These are phyloP conservation scores for Globisporangium paroecandrum DNA, from an alignment of 352 stramenopile species.

Conservation along the genomic window DNA sequence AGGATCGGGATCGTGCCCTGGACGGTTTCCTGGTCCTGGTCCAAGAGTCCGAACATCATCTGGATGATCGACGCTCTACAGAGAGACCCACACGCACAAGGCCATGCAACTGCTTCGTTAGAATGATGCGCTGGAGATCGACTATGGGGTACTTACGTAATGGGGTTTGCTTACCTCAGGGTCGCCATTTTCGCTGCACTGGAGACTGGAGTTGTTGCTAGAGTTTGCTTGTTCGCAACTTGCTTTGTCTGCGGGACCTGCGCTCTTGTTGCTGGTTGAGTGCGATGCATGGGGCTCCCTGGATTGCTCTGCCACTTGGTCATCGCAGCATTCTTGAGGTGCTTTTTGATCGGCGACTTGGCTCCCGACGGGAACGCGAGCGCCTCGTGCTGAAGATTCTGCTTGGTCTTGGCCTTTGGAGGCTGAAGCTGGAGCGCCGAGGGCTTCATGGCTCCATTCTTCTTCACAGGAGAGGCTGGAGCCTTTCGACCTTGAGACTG, in stretches of 20 bases:
- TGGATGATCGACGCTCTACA: slow-evolving; percentile 54
- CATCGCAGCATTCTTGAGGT: slow-evolving; percentile 27
- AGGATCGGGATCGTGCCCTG: slow-evolving; percentile 50
- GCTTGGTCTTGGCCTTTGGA: slow-evolving; percentile 9
- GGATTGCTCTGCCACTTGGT: slow-evolving; percentile 4
- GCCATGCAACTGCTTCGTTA: neutral
- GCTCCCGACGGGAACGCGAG: slow-evolving; percentile 1
- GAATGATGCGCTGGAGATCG: slow-evolving; percentile 5
- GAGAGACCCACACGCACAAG: neutral
- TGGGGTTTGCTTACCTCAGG: neutral
- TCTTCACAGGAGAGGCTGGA: neutral
- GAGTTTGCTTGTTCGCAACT: neutral
- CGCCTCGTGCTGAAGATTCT: neutral
- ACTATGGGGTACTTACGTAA: neutral
- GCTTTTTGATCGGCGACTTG: slow-evolving; percentile 63
- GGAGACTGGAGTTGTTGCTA: neutral
- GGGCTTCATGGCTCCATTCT: neutral
- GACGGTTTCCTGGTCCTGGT: slow-evolving; percentile 49
- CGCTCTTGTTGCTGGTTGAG: neutral
- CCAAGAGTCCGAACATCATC: slow-evolving; percentile 45
- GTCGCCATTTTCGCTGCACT: slow-evolving; percentile 6
- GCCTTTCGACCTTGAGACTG: neutral
- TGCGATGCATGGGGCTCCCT: neutral
- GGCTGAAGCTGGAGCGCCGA: slow-evolving; percentile 8
- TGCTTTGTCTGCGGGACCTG: neutral